Evolutionary conservation across 768 basidiomycete genomes (phyloP).

Genomic region (Mycena haematopus): DNA sequence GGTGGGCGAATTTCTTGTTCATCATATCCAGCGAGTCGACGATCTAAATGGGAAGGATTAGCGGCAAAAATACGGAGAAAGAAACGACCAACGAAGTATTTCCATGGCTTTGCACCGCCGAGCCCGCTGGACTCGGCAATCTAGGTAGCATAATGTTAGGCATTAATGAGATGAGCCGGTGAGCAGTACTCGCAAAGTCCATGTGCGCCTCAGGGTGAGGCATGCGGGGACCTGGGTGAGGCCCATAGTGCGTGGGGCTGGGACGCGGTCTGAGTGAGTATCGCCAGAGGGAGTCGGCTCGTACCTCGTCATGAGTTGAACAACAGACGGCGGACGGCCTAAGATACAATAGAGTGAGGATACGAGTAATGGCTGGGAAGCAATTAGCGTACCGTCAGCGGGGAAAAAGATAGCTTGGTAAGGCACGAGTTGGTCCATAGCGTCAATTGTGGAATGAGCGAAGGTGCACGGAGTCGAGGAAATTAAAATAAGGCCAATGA

Average conservation of each 20-base stretch:
- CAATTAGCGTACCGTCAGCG: constrained; percentile 52
- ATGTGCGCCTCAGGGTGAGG: constrained; percentile 87
- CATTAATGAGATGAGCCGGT: constrained; percentile 4
- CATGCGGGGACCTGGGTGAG: constrained; percentile 57
- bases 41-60: constrained; percentile 48
- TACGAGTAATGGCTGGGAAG: neutral
- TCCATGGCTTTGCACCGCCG: constrained; percentile 62
- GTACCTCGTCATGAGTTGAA: constrained; percentile 77
- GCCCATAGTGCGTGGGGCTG: constrained; percentile 22
- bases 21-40: constrained; percentile 81
- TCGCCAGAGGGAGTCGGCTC: constrained; percentile 9
- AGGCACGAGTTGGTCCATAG: constrained; percentile 70
- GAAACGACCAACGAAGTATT: constrained; percentile 64
- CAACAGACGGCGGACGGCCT: constrained; percentile 76
- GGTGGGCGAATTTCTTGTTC: constrained; percentile 78
- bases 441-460: constrained; percentile 7
- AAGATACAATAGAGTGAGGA: constrained; percentile 14
- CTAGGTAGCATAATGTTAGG: constrained; percentile 37
- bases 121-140: constrained; percentile 73
- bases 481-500: constrained; percentile 14
- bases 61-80: constrained; percentile 26
- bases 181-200: constrained; percentile 62
- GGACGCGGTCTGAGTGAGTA: neutral
- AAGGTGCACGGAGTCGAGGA: neutral
- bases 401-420: constrained; percentile 81